These are phyloP conservation scores for Phytophthora pini DNA, from an alignment of 352 stramenopile species.

Conservation along the genomic window DNA sequence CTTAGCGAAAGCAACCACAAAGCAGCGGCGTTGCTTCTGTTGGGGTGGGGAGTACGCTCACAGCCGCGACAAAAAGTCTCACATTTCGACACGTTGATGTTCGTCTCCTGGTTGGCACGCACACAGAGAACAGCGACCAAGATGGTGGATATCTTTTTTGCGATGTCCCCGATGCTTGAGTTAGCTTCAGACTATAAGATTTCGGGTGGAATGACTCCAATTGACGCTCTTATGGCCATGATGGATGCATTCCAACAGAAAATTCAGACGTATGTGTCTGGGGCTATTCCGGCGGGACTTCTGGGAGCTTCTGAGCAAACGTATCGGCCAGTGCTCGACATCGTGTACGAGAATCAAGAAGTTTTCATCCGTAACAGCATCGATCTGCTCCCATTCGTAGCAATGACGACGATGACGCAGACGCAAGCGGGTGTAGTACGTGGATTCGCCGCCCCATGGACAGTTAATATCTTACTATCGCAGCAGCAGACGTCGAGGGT, in stretches of 20 bases:
- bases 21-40: not conserved
- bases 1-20: not conserved
- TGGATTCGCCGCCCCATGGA: too few species aligned
- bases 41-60: not conserved
- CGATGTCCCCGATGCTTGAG: not conserved
- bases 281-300: not conserved
- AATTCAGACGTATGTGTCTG: not conserved
- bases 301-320: not conserved
- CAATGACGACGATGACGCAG: not conserved
- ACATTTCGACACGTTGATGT: not conserved
- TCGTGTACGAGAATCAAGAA: not conserved
- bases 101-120: not conserved
- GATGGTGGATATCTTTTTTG: not conserved
- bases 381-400: not conserved
- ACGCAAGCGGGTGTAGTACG: not conserved
- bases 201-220: not conserved
- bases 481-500: too few species aligned
- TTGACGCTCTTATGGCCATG: not conserved
- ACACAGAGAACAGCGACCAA: not conserved
- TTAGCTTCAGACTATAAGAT: not conserved
- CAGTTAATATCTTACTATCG: too few species aligned
- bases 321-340: not conserved
- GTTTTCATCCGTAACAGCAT: constrained; percentile 1
- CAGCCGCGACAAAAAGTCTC: not conserved
- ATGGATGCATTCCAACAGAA: not conserved